Percentiles rank a stretch among this genome's conserved stretches.
phyloP scores from a whole-genome alignment of 441 rosid genomes.

The Syzygium syzygioides region DNA sequence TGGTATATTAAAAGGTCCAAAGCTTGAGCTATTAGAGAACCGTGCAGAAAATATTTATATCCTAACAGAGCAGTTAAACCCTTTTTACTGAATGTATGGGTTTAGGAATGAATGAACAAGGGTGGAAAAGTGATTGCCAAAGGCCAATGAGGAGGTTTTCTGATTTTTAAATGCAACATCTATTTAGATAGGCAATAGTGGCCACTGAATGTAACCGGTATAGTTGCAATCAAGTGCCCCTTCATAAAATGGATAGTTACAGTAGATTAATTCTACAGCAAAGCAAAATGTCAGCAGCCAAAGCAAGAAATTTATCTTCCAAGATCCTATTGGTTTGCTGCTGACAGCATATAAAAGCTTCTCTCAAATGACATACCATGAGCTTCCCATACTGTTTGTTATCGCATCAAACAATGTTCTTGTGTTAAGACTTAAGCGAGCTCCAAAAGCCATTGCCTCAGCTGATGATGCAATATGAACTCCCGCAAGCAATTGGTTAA shows the following conservation, averaged over 20 bases:
- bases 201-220: background rate
- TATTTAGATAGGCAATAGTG: background rate
- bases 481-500: conserved; percentile 97
- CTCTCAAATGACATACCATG: conserved; percentile 54
- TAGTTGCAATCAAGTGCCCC: background rate
- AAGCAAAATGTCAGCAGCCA: background rate
- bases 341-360: background rate
- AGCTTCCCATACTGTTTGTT: conserved; percentile 62
- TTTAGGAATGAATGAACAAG: background rate
- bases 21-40: background rate
- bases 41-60: background rate
- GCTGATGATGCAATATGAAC: conserved; percentile 97
- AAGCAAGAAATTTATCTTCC: background rate
- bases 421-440: conserved; percentile 86
- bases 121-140: background rate
- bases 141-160: background rate
- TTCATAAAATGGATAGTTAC: background rate
- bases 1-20: background rate
- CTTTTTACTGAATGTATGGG: background rate
- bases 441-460: conserved; percentile 97
- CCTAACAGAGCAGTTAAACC: background rate
- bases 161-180: background rate
- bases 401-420: conserved; percentile 67
- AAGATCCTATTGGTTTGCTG: background rate
- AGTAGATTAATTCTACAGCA: background rate